Evolutionary conservation across 2,329 filamentous ascomycete species (phyloP).

Genomic region (Penicillium fuscoglaucum): DNA sequence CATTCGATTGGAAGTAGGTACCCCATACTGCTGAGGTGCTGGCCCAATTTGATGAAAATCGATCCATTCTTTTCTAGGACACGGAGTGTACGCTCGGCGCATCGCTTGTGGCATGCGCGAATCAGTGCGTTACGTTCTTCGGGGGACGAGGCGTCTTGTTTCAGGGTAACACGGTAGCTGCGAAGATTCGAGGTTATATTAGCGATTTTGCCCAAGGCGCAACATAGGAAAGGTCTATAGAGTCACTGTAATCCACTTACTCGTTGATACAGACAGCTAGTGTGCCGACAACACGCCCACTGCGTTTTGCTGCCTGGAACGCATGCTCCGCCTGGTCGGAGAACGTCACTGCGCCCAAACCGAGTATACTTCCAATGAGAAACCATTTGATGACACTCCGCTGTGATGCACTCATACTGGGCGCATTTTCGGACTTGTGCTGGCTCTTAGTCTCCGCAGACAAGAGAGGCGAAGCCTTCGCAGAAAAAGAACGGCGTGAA

Average conservation of each 20-base stretch:
- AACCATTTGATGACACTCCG: slow-evolving; percentile 36
- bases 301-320: slow-evolving; percentile 73
- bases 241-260: slow-evolving; percentile 53
- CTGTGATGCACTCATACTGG: slow-evolving; percentile 10
- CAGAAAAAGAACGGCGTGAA: slow-evolving; percentile 21
- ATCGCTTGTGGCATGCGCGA: slow-evolving; percentile 85
- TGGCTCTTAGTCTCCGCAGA: slow-evolving; percentile 7
- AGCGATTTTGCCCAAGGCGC: slow-evolving; percentile 11
- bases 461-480: slow-evolving; percentile 18
- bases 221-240: neutral
- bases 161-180: slow-evolving; percentile 86
- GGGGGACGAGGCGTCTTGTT: slow-evolving; percentile 62
- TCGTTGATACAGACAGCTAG: slow-evolving; percentile 85
- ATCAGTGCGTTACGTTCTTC: slow-evolving; percentile 68
- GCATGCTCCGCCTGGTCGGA: slow-evolving; percentile 71
- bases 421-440: slow-evolving; percentile 1
- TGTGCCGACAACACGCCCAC: slow-evolving; percentile 72
- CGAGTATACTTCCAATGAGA: slow-evolving; percentile 39
- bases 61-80: slow-evolving; percentile 95
- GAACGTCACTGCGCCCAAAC: slow-evolving; percentile 50
- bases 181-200: neutral
- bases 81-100: slow-evolving; percentile 79
- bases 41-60: slow-evolving; percentile 96
- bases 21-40: slow-evolving; percentile 94
- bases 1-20: slow-evolving; percentile 89